Conservation (phyloP, 345 rosid genomes). For the Eucalyptus sp. region DNA sequence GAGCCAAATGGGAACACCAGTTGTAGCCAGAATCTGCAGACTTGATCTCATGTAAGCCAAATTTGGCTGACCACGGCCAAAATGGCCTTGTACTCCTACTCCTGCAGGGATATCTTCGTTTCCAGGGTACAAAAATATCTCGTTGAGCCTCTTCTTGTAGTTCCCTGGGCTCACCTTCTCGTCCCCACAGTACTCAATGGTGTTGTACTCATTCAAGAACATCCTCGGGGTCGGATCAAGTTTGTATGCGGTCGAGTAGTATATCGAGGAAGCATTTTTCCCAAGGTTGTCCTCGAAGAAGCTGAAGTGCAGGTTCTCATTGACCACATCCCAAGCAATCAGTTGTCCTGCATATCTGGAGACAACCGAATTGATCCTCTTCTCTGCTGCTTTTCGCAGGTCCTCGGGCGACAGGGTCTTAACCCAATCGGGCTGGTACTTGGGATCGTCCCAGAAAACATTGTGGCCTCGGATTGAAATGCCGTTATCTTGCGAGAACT, state of each 20-base stretch:
- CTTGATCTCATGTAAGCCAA: slow-evolving; percentile 66
- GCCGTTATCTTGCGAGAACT: slow-evolving; percentile 22
- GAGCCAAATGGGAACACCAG: slow-evolving; percentile 65
- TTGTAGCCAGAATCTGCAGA: slow-evolving; percentile 46
- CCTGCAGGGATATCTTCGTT: slow-evolving; percentile 26
- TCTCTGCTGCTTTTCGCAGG: slow-evolving; percentile 24
- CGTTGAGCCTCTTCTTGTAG: slow-evolving; percentile 30
- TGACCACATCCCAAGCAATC: slow-evolving; percentile 81
- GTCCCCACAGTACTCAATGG: slow-evolving; percentile 42
- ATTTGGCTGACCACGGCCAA: slow-evolving; percentile 37
- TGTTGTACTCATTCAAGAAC: slow-evolving; percentile 76
- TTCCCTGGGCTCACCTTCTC: slow-evolving; percentile 8
- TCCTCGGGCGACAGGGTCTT: slow-evolving; percentile 18
- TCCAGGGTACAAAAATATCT: slow-evolving; percentile 42
- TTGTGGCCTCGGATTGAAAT: slow-evolving; percentile 74
- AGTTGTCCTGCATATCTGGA: slow-evolving; percentile 53
- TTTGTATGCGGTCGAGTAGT: slow-evolving; percentile 21
- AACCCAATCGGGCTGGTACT: slow-evolving; percentile 64
- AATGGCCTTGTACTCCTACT: slow-evolving; percentile 76
- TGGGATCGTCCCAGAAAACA: slow-evolving; percentile 63
- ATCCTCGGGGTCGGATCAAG: slow-evolving; percentile 43
- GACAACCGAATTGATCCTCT: slow-evolving; percentile 51
- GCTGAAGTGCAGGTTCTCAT: slow-evolving; percentile 71
- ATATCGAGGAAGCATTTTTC: slow-evolving; percentile 32
- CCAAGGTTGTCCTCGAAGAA: slow-evolving; percentile 72